A percentile compares a stretch with the other conserved stretches of the same genome.
These are phyloP conservation scores for Gyromitra esculenta DNA, from an alignment of 2,329 filamentous ascomycete species.

Conservation along the genomic window DNA sequence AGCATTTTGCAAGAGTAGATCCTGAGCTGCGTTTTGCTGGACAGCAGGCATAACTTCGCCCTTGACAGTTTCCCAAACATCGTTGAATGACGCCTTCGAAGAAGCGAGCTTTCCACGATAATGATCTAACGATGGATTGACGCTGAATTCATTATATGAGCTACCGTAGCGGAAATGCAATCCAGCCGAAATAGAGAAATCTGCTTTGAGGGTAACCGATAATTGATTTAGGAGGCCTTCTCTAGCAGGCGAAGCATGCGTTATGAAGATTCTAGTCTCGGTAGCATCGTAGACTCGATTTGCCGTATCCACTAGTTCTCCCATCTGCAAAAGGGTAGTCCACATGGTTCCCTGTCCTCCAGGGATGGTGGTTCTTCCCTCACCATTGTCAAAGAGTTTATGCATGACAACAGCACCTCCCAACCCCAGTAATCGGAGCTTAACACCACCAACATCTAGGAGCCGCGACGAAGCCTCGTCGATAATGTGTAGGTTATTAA, in stretches of 20 bases:
- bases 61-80: conserved; percentile 99
- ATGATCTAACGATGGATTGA: conserved; percentile 96
- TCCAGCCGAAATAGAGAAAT: conserved; percentile 97
- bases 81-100: conserved; percentile 97
- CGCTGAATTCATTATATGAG: conserved; percentile 99
- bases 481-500: conserved; percentile 96
- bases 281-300: conserved; percentile 98
- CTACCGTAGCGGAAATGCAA: conserved; percentile 98
- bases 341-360: conserved; percentile 99
- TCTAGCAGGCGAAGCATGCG: conserved; percentile 93
- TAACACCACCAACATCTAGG: conserved; percentile 92
- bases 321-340: conserved; percentile 98
- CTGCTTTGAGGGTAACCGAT: conserved; percentile 94
- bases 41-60: conserved; percentile 94
- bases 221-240: conserved; percentile 98
- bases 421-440: conserved; percentile 90
- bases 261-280: conserved; percentile 95
- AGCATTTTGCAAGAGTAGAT: conserved; percentile 89
- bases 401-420: conserved; percentile 99
- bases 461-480: conserved; percentile 97
- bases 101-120: conserved; percentile 98
- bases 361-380: conserved; percentile 96
- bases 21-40: conserved; percentile 89
- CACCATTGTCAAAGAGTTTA: conserved; percentile 98
- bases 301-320: conserved; percentile 95